Conservation (phyloP, 2,329 filamentous ascomycete species). For the Fusarium mangiferae region DNA sequence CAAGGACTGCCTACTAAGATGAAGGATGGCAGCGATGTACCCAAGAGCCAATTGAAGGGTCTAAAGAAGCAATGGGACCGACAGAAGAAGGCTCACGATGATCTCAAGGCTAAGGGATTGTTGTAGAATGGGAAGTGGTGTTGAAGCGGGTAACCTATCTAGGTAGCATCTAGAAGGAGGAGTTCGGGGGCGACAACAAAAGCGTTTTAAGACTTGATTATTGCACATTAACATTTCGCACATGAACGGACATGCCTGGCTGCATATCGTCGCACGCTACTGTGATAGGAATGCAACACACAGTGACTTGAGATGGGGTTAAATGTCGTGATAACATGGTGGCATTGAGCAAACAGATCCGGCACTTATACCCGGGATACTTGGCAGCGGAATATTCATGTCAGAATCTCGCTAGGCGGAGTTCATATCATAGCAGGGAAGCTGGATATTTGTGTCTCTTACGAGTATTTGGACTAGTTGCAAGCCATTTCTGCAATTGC, state of each 20-base stretch:
- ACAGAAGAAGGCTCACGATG: slow-evolving; percentile 87
- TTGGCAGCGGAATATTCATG: neutral
- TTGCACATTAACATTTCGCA: neutral
- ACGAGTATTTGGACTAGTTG: neutral
- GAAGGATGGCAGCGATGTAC: slow-evolving; percentile 80
- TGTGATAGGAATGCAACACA: neutral
- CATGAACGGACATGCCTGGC: neutral
- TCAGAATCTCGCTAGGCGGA: neutral
- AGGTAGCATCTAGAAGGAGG: slow-evolving; percentile 31
- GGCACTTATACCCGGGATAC: neutral
- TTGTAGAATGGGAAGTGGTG: slow-evolving; percentile 33
- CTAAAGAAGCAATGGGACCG: slow-evolving; percentile 88
- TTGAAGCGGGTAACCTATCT: slow-evolving; percentile 3
- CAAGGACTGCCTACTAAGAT: slow-evolving; percentile 84
- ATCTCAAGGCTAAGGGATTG: slow-evolving; percentile 53
- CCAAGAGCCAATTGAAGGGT: slow-evolving; percentile 84
- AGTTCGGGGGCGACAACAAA: slow-evolving; percentile 17
- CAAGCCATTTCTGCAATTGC: neutral
- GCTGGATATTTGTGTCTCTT: neutral
- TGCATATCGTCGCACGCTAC: neutral
- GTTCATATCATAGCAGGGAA: neutral
- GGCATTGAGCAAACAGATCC: neutral
- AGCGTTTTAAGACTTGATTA: slow-evolving; percentile 9
- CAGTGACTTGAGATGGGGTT: neutral
- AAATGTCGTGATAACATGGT: slow-evolving; percentile 17